Conservation (phyloP, 139 green algal genomes). For the Asterochloris sp. region DNA sequence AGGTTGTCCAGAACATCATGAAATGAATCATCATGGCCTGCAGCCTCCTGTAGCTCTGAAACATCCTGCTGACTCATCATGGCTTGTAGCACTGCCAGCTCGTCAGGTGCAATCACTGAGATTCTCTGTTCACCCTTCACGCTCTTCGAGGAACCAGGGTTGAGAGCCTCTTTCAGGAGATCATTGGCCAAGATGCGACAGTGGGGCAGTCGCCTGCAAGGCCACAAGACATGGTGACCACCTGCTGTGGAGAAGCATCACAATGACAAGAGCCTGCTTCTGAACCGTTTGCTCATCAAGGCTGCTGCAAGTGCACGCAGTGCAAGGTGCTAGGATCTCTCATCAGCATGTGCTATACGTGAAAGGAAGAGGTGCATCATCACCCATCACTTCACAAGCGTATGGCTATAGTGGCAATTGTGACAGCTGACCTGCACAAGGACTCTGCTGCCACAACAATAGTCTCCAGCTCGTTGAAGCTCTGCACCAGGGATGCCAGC, state of each 20-base stretch:
- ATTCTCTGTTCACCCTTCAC: no score
- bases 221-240: no score
- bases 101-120: not conserved
- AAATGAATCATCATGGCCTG: not conserved
- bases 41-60: not conserved
- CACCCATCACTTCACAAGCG: not conserved
- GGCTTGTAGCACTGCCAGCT: not conserved
- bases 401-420: not conserved
- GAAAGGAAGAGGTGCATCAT: not conserved
- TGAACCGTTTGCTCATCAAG: not conserved
- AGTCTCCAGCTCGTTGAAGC: slow-evolving; percentile 1
- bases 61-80: not conserved
- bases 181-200: no score
- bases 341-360: not conserved
- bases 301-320: not conserved
- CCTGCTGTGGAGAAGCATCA: not conserved
- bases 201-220: no score
- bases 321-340: not conserved
- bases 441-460: slow-evolving; percentile 11
- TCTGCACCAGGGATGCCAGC: not conserved
- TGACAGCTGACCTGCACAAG: not conserved
- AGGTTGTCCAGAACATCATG: not conserved
- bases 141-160: no score
- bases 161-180: no score
- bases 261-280: not conserved